A percentile compares a stretch with the other conserved stretches of the same genome.
phyloP scores from a whole-genome alignment of 1,284 basidiomycete species.

The Ustilago curta region DNA sequence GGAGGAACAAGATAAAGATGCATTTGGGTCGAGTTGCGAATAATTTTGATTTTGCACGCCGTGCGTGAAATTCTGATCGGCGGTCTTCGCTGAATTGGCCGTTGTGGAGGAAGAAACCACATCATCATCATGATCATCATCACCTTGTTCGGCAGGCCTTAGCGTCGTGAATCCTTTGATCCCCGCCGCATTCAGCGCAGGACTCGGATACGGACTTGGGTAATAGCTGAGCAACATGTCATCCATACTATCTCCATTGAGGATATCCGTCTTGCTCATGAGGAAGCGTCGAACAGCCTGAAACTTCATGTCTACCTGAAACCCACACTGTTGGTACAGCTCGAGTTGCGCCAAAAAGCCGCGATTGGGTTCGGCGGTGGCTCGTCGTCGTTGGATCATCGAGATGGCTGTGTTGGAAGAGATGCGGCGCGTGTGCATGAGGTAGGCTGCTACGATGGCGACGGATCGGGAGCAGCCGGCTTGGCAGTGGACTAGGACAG shows the following conservation, averaged over 20 bases:
- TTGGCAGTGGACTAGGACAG: slow-evolving; percentile 70
- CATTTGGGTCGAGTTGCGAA: background rate
- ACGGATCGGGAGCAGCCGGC: slow-evolving; percentile 69
- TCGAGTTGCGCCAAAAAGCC: slow-evolving; percentile 70
- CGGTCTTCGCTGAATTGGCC: background rate
- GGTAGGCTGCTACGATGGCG: slow-evolving; percentile 68
- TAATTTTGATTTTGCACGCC: slow-evolving; percentile 11
- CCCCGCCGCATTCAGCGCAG: slow-evolving; percentile 28
- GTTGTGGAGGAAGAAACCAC: slow-evolving; percentile 14
- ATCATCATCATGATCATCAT: too few relatives aligned
- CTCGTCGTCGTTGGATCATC: slow-evolving; percentile 59
- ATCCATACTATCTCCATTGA: slow-evolving; percentile 58
- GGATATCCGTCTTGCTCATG: slow-evolving; percentile 67
- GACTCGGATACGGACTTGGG: slow-evolving; percentile 64
- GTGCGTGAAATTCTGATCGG: slow-evolving; percentile 1
- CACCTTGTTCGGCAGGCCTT: background rate
- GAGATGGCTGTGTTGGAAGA: slow-evolving; percentile 65
- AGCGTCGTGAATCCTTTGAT: slow-evolving; percentile 30
- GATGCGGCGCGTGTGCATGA: slow-evolving; percentile 67
- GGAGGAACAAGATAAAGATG: slow-evolving; percentile 12
- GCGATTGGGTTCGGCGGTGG: slow-evolving; percentile 65
- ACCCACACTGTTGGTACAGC: slow-evolving; percentile 68
- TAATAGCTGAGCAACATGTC: slow-evolving; percentile 69
- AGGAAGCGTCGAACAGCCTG: slow-evolving; percentile 69
- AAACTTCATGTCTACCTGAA: slow-evolving; percentile 68